These are phyloP conservation scores for Basidioascus undulatus DNA, from an alignment of 768 basidiomycete species.

Conservation along the genomic window DNA sequence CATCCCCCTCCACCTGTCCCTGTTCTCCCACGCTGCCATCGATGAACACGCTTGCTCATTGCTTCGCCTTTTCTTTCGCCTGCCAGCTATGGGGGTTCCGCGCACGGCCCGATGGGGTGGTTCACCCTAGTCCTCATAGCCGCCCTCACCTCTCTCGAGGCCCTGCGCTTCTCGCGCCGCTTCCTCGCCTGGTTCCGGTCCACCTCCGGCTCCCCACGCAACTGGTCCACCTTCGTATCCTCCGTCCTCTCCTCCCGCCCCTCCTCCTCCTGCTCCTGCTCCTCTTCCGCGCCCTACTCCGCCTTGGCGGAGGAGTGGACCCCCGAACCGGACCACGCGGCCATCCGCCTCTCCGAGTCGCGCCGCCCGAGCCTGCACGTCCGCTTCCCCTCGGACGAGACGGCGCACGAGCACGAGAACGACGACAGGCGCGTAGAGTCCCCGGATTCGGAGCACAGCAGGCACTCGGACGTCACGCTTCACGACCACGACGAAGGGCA, in stretches of 20 bases:
- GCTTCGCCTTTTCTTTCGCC: background rate
- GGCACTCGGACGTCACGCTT: constrained; percentile 3
- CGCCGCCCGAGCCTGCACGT: background rate
- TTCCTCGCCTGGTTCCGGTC: background rate
- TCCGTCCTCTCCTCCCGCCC: background rate
- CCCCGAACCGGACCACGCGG: background rate
- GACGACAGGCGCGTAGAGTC: background rate
- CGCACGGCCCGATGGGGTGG: constrained; percentile 43
- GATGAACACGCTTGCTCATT: background rate
- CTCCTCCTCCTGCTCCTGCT: background rate
- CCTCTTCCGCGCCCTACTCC: background rate
- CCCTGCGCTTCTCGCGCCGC: constrained; percentile 13
- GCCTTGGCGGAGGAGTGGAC: background rate
- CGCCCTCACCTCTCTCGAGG: constrained; percentile 30
- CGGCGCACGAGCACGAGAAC: background rate
- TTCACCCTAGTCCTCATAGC: constrained; percentile 26
- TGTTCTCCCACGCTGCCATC: constrained; percentile 1
- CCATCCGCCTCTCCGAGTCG: background rate
- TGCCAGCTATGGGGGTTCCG: constrained; percentile 22
- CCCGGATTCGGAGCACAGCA: background rate
- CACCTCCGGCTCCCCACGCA: background rate
- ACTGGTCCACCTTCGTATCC: background rate
- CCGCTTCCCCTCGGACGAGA: background rate
- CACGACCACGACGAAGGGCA: constrained; percentile 7
- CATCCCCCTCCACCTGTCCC: constrained; percentile 10